phyloP scores from a whole-genome alignment of 2,329 filamentous ascomycete genomes.

The Dactylonectria estremocensis region DNA sequence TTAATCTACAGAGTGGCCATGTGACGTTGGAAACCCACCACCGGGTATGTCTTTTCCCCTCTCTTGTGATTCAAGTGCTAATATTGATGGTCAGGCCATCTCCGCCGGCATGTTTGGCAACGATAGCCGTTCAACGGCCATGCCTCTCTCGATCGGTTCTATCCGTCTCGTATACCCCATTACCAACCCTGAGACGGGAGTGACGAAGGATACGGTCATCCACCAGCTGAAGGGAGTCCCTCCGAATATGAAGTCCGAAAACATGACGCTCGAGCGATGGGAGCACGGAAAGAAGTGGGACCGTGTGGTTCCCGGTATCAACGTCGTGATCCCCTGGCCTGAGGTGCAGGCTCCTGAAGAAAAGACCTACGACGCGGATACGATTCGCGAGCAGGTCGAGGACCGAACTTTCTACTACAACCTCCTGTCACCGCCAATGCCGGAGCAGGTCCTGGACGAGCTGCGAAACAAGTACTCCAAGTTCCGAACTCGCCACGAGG shows the following conservation, averaged over 20 bases:
- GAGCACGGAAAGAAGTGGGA: slow-evolving; percentile 61
- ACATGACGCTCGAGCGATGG: slow-evolving; percentile 60
- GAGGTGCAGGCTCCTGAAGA: slow-evolving; percentile 64
- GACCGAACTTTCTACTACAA: slow-evolving; percentile 83
- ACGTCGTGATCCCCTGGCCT: slow-evolving; percentile 85
- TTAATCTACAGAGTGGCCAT: slow-evolving; percentile 70
- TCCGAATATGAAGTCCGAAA: slow-evolving; percentile 62
- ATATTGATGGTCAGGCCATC: slow-evolving; percentile 45
- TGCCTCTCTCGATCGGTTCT: slow-evolving; percentile 76
- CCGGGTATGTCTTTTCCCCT: slow-evolving; percentile 66
- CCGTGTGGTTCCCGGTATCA: slow-evolving; percentile 78
- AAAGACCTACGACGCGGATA: slow-evolving; percentile 76
- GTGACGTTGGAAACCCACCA: slow-evolving; percentile 75
- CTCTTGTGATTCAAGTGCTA: background rate
- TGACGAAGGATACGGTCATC: slow-evolving; percentile 82
- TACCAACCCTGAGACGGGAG: slow-evolving; percentile 74
- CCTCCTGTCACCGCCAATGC: slow-evolving; percentile 84
- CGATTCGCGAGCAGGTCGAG: slow-evolving; percentile 82
- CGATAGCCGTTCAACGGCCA: slow-evolving; percentile 49
- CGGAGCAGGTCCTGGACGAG: slow-evolving; percentile 84
- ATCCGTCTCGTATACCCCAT: slow-evolving; percentile 88
- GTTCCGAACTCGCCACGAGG: slow-evolving; percentile 86
- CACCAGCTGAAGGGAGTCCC: slow-evolving; percentile 74
- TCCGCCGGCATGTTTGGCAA: slow-evolving; percentile 51
- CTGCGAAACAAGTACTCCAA: slow-evolving; percentile 86